Evolutionary conservation across 495 filamentous ascomycete species (phyloP).

Genomic region (Aspergillus haitiensis): DNA sequence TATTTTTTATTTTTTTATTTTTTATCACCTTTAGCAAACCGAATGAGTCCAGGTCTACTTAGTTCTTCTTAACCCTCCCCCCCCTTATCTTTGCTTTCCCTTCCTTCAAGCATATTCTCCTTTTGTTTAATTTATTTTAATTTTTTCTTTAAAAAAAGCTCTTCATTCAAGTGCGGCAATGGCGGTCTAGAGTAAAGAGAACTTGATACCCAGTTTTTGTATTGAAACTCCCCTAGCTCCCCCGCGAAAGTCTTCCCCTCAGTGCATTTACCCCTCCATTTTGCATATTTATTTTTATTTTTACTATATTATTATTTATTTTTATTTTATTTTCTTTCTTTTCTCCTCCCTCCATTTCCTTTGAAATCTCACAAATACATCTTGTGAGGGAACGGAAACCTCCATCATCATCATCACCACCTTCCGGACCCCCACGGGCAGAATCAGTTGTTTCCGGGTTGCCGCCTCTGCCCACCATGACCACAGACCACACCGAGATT

Average conservation of each 20-base stretch:
- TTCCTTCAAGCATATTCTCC: conserved; percentile 2
- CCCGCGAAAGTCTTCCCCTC: not conserved
- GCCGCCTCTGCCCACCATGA: conserved; percentile 19
- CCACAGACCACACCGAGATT: conserved; percentile 17
- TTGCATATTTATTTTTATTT: not conserved
- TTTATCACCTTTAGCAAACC: not conserved
- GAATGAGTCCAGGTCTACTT: not conserved
- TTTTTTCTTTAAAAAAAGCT: too few relatives aligned
- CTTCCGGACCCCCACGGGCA: conserved; percentile 29
- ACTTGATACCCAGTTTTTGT: not conserved
- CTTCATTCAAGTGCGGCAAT: too few relatives aligned
- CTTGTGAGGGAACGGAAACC: conserved; percentile 2
- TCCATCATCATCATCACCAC: conserved; percentile 15
- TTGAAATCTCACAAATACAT: conserved; percentile 2
- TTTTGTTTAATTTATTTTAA: not conserved
- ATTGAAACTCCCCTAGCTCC: not conserved
- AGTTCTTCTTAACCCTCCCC: too few relatives aligned
- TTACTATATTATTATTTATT: not conserved
- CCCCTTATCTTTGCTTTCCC: too few relatives aligned
- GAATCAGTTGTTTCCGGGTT: conserved; percentile 23
- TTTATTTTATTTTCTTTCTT: not conserved
- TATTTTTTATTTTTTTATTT: not conserved
- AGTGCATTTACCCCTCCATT: not conserved
- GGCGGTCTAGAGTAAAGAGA: too few relatives aligned
- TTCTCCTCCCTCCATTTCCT: not conserved